phyloP scores from a whole-genome alignment of 2,329 filamentous ascomycete genomes.

The Neofusicoccum sp. region DNA sequence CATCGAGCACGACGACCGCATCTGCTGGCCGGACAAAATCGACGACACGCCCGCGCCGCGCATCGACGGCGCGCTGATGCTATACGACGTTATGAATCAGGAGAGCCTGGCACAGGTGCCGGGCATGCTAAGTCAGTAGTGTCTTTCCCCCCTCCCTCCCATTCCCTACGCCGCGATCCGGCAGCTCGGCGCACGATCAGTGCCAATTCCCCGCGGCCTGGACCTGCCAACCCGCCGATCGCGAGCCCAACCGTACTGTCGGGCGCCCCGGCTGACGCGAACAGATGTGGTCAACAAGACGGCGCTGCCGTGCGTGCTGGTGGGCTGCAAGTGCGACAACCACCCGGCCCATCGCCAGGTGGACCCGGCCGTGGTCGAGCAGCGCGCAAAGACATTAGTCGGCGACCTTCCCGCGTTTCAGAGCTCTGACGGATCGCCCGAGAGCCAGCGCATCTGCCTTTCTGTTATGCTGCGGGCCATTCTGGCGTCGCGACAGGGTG shows the following conservation, averaged over 20 bases:
- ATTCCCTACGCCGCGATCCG: slow-evolving; percentile 19
- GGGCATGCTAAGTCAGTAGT: slow-evolving; percentile 73
- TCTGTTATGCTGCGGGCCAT: slow-evolving; percentile 74
- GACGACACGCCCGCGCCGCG: slow-evolving; percentile 71
- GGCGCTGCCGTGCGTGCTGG: slow-evolving; percentile 74
- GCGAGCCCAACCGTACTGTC: slow-evolving; percentile 8
- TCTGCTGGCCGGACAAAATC: slow-evolving; percentile 60
- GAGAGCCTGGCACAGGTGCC: slow-evolving; percentile 75
- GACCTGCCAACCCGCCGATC: slow-evolving; percentile 1
- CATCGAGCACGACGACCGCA: slow-evolving; percentile 50
- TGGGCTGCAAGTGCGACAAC: slow-evolving; percentile 88
- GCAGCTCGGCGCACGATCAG: slow-evolving; percentile 24
- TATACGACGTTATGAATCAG: slow-evolving; percentile 85
- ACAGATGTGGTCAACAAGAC: slow-evolving; percentile 74
- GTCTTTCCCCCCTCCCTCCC: not conserved
- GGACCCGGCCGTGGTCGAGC: slow-evolving; percentile 68
- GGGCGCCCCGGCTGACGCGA: slow-evolving; percentile 19
- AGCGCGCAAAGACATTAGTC: slow-evolving; percentile 62
- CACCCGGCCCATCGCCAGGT: slow-evolving; percentile 71
- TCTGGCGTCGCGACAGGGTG: slow-evolving; percentile 69
- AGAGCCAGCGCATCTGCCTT: slow-evolving; percentile 75
- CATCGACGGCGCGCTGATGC: slow-evolving; percentile 79
- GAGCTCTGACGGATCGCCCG: slow-evolving; percentile 69
- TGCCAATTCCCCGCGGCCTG: slow-evolving; percentile 1
- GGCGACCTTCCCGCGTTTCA: slow-evolving; percentile 71